Percentiles rank a stretch among this genome's conserved stretches.
phyloP scores from a whole-genome alignment of 768 basidiomycete species.

The Kwoniella sp. region DNA sequence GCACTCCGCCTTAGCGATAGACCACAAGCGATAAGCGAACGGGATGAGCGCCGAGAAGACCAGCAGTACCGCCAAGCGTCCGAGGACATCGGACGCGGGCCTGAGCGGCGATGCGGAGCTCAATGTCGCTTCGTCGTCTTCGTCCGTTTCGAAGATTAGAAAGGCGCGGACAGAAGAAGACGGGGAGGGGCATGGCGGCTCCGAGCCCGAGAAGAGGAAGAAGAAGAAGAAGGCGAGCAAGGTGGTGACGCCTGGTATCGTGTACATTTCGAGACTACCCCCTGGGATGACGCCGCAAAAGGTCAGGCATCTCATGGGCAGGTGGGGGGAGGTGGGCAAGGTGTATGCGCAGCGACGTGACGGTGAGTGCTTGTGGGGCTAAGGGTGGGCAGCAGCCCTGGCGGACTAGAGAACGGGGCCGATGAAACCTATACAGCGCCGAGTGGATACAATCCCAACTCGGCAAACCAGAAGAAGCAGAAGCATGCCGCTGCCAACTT shows the following conservation, averaged over 20 bases:
- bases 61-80: no score
- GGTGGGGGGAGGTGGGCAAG: constrained; percentile 82
- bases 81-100: no score
- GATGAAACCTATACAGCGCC: constrained; percentile 58
- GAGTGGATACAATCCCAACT: constrained; percentile 27
- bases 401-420: no score
- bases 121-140: background rate
- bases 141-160: background rate
- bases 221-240: constrained; percentile 27
- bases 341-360: constrained; percentile 85
- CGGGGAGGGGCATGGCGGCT: background rate
- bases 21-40: no score
- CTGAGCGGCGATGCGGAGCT: background rate
- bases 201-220: background rate
- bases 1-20: no score
- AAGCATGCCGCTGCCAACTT: constrained; percentile 86
- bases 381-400: background rate
- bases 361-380: constrained; percentile 55
- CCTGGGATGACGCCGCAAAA: constrained; percentile 97
- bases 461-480: constrained; percentile 55
- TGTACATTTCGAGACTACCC: constrained; percentile 93
- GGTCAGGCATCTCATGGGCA: constrained; percentile 86
- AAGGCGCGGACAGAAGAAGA: background rate
- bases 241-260: constrained; percentile 59
- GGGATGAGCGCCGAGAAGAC: no score